phyloP scores from a whole-genome alignment of 139 green algal species.

The Ulvella scutata region DNA sequence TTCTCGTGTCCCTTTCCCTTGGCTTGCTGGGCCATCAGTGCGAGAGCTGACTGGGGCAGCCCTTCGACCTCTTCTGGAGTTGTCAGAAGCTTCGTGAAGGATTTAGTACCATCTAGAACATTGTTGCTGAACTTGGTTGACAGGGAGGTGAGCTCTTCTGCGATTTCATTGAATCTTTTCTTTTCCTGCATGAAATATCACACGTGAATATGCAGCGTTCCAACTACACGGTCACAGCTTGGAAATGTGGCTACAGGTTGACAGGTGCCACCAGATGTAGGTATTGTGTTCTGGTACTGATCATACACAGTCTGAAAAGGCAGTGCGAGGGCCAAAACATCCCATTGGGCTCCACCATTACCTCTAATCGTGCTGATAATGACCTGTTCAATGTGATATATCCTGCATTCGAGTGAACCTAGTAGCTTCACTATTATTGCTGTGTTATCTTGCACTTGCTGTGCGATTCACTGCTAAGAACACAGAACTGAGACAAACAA shows the following conservation, averaged over 20 bases:
- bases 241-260: background rate
- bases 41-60: conserved; percentile 56
- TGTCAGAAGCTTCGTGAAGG: conserved; percentile 72
- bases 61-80: conserved; percentile 62
- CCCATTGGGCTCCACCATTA: no score
- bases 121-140: conserved; percentile 87
- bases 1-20: conserved; percentile 49
- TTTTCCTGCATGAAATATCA: conserved; percentile 25
- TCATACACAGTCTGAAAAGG: no score
- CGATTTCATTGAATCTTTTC: conserved; percentile 88
- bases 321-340: no score
- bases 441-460: no score
- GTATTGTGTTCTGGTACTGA: no score
- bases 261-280: no score
- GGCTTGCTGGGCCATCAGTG: conserved; percentile 28
- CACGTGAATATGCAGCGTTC: background rate
- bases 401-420: no score
- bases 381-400: no score
- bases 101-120: conserved; percentile 75
- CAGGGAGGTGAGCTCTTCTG: conserved; percentile 82
- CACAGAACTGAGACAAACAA: no score
- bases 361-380: no score
- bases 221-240: background rate
- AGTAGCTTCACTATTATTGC: no score
- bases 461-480: no score